phyloP scores from a whole-genome alignment of 148 eudicot genomes.

The Tetragonia tetragonoides region DNA sequence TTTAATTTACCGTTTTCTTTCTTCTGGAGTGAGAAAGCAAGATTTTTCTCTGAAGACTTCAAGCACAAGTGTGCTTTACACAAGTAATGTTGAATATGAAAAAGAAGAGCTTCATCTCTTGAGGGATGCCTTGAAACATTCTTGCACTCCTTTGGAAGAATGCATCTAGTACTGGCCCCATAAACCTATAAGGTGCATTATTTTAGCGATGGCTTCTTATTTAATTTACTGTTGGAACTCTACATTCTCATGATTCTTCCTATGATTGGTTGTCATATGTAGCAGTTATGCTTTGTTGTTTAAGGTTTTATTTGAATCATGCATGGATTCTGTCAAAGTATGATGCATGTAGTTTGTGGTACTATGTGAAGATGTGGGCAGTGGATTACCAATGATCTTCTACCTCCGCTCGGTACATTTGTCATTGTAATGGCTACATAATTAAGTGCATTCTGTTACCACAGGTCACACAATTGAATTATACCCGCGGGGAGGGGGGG shows the following conservation, averaged over 20 bases:
- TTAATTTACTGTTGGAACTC: not conserved
- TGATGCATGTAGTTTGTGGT: not conserved
- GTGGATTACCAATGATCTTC: not conserved
- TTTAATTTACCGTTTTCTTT: slow-evolving; percentile 31
- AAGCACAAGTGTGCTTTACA: slow-evolving; percentile 7
- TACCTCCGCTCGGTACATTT: not conserved
- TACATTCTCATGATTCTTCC: not conserved
- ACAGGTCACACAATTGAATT: not conserved
- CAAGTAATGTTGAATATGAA: slow-evolving; percentile 14
- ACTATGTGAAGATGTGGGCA: not conserved
- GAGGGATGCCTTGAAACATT: slow-evolving; percentile 41
- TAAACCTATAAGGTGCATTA: slow-evolving; percentile 77
- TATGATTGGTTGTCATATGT: not conserved
- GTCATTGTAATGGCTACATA: not conserved
- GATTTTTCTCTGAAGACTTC: slow-evolving; percentile 17
- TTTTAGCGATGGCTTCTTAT: not conserved
- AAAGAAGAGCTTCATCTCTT: slow-evolving; percentile 37
- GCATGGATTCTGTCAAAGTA: not conserved
- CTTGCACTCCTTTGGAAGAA: slow-evolving; percentile 43
- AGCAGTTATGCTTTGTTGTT: not conserved
- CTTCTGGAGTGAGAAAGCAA: slow-evolving; percentile 22
- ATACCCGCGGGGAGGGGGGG: not conserved
- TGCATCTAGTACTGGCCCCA: slow-evolving; percentile 41
- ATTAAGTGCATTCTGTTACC: not conserved
- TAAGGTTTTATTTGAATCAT: not conserved